A percentile compares a stretch with the other conserved stretches of the same genome.
These are phyloP conservation scores for Hydrangea macrophylla DNA, from an alignment of 148 eudicot species.

Conservation along the genomic window DNA sequence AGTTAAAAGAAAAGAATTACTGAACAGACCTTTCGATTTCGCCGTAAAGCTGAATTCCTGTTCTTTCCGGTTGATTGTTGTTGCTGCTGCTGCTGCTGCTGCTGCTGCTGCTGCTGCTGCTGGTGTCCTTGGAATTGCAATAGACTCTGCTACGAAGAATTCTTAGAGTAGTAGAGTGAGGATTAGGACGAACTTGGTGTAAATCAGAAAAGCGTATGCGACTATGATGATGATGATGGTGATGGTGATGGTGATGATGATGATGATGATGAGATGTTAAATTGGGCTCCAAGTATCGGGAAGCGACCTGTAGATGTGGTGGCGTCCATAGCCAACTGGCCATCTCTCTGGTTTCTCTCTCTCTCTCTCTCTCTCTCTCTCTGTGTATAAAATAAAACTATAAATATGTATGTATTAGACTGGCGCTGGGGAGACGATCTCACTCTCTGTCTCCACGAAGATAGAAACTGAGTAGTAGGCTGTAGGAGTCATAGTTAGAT, in stretches of 20 bases:
- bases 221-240: no score
- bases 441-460: no score
- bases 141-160: not conserved
- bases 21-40: conserved; percentile 66
- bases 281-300: conserved; percentile 9
- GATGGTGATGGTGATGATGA: no score
- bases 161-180: no score
- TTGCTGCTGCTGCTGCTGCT: no score
- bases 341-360: conserved; percentile 5
- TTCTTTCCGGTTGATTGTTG: conserved; percentile 23
- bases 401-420: no score
- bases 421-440: no score
- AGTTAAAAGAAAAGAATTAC: not conserved
- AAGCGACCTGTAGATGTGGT: conserved; percentile 9
- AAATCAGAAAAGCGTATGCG: conserved; percentile 3
- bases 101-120: no score
- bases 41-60: conserved; percentile 65
- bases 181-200: conserved; percentile 1
- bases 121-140: conserved; percentile 29
- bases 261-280: not conserved
- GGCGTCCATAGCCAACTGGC: conserved; percentile 20
- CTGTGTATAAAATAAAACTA: no score
- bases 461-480: no score
- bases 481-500: no score
- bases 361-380: no score